These are phyloP conservation scores for Trametes punicea DNA, from an alignment of 768 basidiomycete genomes.

Conservation along the genomic window DNA sequence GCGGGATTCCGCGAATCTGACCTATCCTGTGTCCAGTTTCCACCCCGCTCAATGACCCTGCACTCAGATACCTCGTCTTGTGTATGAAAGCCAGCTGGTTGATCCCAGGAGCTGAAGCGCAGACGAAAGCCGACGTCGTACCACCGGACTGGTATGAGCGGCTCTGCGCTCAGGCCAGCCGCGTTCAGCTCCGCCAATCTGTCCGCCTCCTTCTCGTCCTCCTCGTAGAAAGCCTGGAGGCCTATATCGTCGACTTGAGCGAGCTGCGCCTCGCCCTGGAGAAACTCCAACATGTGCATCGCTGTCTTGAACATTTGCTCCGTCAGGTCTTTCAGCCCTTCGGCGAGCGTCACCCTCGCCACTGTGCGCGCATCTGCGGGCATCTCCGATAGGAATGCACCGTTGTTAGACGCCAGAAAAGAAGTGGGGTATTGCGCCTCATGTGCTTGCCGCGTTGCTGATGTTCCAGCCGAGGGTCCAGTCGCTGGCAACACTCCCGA, in stretches of 20 bases:
- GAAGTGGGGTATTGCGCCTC: conserved; percentile 40
- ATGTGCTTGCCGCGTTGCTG: conserved; percentile 33
- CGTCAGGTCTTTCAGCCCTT: background rate
- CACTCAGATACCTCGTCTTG: too few species aligned
- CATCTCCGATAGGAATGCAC: conserved; percentile 35
- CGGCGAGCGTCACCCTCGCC: conserved; percentile 4
- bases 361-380: conserved; percentile 33
- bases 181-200: background rate
- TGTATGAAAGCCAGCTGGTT: too few species aligned
- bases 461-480: conserved; percentile 24
- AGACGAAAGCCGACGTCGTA: conserved; percentile 13
- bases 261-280: conserved; percentile 11
- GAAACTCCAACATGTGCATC: conserved; percentile 4
- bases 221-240: conserved; percentile 8
- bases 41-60: too few species aligned
- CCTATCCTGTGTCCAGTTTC: too few species aligned
- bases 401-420: conserved; percentile 30
- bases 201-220: conserved; percentile 6
- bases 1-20: too few species aligned
- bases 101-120: conserved; percentile 3
- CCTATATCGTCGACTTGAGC: conserved; percentile 4
- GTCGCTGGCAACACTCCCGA: background rate
- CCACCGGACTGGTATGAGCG: background rate
- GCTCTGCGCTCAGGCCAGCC: background rate
- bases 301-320: background rate